phyloP scores from a whole-genome alignment of 2,329 filamentous ascomycete genomes.

The Fusarium drepaniforme region DNA sequence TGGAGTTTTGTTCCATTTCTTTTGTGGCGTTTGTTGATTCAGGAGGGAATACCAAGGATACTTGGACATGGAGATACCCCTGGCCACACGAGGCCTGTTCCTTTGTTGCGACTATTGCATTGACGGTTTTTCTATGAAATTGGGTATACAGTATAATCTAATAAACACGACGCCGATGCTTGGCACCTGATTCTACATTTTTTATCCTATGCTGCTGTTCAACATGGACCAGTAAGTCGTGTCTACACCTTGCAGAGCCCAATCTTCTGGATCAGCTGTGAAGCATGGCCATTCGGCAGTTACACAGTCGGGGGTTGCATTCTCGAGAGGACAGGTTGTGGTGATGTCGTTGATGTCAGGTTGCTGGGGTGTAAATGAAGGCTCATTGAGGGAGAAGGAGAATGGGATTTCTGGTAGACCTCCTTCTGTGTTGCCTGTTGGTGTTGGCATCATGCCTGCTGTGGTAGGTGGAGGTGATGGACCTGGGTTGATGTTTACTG shows the following conservation, averaged over 20 bases:
- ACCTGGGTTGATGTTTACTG: conserved; percentile 55
- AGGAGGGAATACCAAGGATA: conserved; percentile 20
- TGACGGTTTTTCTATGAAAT: conserved; percentile 9
- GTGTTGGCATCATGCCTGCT: conserved; percentile 22
- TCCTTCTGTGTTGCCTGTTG: conserved; percentile 12
- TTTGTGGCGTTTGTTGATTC: conserved; percentile 41
- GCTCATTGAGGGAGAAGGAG: conserved; percentile 10
- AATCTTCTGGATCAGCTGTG: conserved; percentile 51
- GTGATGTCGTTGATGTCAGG: conserved; percentile 12
- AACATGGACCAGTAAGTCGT: conserved; percentile 51
- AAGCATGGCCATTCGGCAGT: conserved; percentile 40
- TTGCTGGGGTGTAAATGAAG: neutral
- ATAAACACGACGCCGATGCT: conserved; percentile 6
- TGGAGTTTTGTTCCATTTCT: conserved; percentile 34
- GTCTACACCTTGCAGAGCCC: conserved; percentile 57
- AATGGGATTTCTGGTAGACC: conserved; percentile 20
- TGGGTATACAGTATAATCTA: conserved; percentile 37
- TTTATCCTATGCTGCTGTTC: conserved; percentile 38
- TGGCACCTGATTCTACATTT: neutral
- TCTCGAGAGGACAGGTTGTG: conserved; percentile 14
- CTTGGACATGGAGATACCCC: conserved; percentile 45
- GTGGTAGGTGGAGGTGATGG: conserved; percentile 31
- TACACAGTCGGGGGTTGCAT: conserved; percentile 22
- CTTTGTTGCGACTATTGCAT: conserved; percentile 31
- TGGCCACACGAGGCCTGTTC: conserved; percentile 39